These are phyloP conservation scores for Dictyostelium purpureum DNA, from an alignment of 78 protist species.

Conservation along the genomic window DNA sequence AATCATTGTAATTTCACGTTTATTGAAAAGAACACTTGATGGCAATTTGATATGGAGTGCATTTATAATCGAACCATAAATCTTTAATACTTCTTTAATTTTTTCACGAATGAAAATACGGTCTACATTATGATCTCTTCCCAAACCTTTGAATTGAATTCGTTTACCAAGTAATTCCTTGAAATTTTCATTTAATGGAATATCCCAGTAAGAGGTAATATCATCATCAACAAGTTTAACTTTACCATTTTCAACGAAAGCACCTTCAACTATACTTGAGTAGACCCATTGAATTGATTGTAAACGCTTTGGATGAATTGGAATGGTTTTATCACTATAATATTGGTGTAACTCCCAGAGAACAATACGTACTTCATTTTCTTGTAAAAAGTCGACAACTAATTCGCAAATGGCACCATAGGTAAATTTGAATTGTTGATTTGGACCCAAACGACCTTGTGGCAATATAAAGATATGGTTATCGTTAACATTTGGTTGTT, in stretches of 20 bases:
- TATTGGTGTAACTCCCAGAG: constrained; percentile 65
- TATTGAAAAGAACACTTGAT: constrained; percentile 20
- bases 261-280: constrained; percentile 32
- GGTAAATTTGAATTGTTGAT: constrained; percentile 26
- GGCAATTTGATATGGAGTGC: constrained; percentile 22
- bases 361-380: constrained; percentile 12
- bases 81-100: constrained; percentile 20
- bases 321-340: constrained; percentile 13
- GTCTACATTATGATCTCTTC: constrained; percentile 48
- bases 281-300: constrained; percentile 43
- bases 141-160: constrained; percentile 46
- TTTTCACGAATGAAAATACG: constrained; percentile 57
- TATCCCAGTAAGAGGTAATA: constrained; percentile 43
- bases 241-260: background rate
- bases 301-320: constrained; percentile 45
- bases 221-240: background rate
- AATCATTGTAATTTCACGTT: constrained; percentile 50
- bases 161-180: constrained; percentile 30
- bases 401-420: constrained; percentile 50
- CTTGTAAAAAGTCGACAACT: constrained; percentile 21
- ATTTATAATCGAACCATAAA: constrained; percentile 17
- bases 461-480: constrained; percentile 48
- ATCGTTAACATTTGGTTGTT: constrained; percentile 28
- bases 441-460: constrained; percentile 45
- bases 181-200: constrained; percentile 27